Evolutionary conservation across 148 eudicot species (phyloP).

Genomic region (Amaranthus hypochondriacus): DNA sequence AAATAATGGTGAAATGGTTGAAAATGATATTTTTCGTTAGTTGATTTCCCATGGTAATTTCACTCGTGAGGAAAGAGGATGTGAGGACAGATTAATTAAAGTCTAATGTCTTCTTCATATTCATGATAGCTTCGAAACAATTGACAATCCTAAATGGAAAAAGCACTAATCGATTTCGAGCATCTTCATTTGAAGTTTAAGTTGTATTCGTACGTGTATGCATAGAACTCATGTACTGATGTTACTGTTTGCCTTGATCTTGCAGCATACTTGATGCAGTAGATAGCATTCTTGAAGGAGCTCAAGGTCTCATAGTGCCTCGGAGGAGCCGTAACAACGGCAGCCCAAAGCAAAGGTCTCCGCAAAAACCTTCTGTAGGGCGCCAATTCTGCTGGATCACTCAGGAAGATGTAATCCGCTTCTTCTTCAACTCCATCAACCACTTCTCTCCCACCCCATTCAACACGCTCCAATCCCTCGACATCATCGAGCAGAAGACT

Average conservation of each 20-base stretch:
- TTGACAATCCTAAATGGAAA: too few relatives aligned
- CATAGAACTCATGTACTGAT: background rate
- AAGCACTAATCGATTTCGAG: too few relatives aligned
- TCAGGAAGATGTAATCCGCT: slow-evolving; percentile 80
- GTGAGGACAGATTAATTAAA: too few relatives aligned
- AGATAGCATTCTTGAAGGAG: slow-evolving; percentile 77
- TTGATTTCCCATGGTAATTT: too few relatives aligned
- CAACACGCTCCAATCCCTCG: slow-evolving; percentile 48
- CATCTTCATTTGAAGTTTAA: too few relatives aligned
- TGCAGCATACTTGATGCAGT: slow-evolving; percentile 74
- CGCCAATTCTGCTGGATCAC: slow-evolving; percentile 61
- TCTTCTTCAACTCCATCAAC: slow-evolving; percentile 67
- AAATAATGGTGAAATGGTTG: too few relatives aligned
- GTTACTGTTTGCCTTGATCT: slow-evolving; percentile 4
- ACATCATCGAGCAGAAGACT: slow-evolving; percentile 44
- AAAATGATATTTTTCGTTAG: too few relatives aligned
- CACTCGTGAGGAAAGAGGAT: too few relatives aligned
- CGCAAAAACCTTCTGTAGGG: slow-evolving; percentile 26
- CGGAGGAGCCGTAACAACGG: slow-evolving; percentile 26
- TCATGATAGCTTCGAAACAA: too few relatives aligned
- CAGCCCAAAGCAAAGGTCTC: slow-evolving; percentile 38
- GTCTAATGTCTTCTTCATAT: too few relatives aligned
- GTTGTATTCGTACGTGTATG: too few relatives aligned
- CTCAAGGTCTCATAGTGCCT: slow-evolving; percentile 70
- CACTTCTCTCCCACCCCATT: slow-evolving; percentile 66